phyloP scores from a whole-genome alignment of 2,329 filamentous ascomycete genomes.

The Eutypa lata region DNA sequence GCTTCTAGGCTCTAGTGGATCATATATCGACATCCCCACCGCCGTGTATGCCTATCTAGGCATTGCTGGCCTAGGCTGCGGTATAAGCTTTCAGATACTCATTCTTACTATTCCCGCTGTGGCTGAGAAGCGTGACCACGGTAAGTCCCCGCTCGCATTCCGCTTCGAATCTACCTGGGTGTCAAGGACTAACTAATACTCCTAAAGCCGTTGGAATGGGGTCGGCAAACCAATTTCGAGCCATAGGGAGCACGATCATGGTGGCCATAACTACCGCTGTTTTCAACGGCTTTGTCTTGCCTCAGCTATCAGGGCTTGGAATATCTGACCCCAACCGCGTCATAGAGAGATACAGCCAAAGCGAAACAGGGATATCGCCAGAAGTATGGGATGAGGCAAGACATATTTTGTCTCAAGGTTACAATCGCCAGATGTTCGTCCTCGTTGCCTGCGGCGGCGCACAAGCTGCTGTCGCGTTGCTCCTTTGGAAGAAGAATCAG shows the following conservation, averaged over 20 bases:
- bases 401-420: conserved; percentile 8
- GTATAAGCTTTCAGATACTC: conserved; percentile 1
- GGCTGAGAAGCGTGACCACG: conserved; percentile 1
- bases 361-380: neutral
- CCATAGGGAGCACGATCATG: conserved; percentile 1
- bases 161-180: neutral
- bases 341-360: neutral
- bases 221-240: conserved; percentile 1
- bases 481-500: neutral
- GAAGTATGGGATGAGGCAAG: neutral
- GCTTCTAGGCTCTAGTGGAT: neutral
- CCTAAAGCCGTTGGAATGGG: conserved; percentile 3
- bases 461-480: neutral
- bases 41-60: neutral
- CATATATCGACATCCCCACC: neutral
- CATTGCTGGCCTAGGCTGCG: conserved; percentile 1
- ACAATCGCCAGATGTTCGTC: conserved; percentile 17
- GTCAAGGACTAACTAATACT: neutral
- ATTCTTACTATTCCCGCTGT: neutral
- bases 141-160: neutral
- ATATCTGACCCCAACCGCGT: conserved; percentile 1
- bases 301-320: neutral
- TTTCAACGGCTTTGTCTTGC: conserved; percentile 2
- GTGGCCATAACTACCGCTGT: conserved; percentile 1
- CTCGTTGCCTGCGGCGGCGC: conserved; percentile 12